phyloP scores from a whole-genome alignment of 352 stramenopile species.

The Phytopythium vexans region DNA sequence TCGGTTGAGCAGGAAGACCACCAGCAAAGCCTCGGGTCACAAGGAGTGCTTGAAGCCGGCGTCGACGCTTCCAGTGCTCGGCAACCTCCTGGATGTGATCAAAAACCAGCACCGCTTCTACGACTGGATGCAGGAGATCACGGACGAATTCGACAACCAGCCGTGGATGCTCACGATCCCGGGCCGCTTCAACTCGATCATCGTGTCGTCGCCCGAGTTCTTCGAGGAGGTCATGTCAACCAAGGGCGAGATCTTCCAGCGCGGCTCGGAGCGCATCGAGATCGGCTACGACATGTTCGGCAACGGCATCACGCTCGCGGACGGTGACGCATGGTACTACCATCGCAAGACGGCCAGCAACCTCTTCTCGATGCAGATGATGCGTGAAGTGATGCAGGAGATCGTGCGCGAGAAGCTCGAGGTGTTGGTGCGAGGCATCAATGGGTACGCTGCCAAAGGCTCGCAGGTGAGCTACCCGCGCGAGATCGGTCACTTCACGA shows the following conservation, averaged over 20 bases:
- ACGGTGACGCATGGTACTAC: conserved; percentile 30
- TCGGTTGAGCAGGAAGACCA: too few species aligned
- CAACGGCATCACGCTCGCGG: conserved; percentile 19
- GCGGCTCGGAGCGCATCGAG: conserved; percentile 5
- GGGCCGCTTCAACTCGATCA: conserved; percentile 8
- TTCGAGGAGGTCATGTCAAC: conserved; percentile 14
- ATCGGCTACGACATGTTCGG: conserved; percentile 15
- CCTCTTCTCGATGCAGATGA: conserved; percentile 26
- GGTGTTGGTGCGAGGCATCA: conserved; percentile 6
- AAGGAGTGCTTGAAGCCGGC: too few species aligned
- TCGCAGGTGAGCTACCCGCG: conserved; percentile 10
- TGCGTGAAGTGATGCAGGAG: conserved; percentile 23
- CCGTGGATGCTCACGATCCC: conserved; percentile 11
- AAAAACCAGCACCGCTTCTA: conserved; percentile 31
- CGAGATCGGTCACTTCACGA: conserved; percentile 18
- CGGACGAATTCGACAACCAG: conserved; percentile 24
- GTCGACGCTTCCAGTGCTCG: conserved; percentile 34
- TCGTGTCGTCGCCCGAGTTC: conserved; percentile 5
- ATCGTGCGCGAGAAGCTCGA: conserved; percentile 13
- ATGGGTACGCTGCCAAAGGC: not conserved
- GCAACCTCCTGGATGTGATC: conserved; percentile 26
- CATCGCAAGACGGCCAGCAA: conserved; percentile 35
- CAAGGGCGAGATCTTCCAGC: conserved; percentile 7
- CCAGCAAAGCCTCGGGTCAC: too few species aligned
- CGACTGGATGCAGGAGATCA: conserved; percentile 47